A percentile compares a stretch with the other conserved stretches of the same genome.
Conservation (phyloP, 345 rosid species). For the Gossypium stocksii region DNA sequence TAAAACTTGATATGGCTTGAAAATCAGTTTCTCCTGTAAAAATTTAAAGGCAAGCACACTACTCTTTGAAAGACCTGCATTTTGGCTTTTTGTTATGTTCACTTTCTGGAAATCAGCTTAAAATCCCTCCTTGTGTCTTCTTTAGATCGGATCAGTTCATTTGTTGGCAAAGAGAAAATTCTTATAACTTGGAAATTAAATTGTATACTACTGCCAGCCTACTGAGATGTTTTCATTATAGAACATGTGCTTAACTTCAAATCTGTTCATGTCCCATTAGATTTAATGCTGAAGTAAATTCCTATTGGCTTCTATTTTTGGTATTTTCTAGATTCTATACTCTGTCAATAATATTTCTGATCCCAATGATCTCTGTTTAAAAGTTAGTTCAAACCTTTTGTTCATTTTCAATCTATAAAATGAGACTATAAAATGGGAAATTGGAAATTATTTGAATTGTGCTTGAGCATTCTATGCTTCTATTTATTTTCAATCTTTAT, state of each 20-base stretch:
- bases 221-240: not conserved
- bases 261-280: not conserved
- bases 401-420: conserved; percentile 1
- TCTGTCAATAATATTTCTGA: not conserved
- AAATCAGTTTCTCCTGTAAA: not conserved
- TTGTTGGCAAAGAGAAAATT: not conserved
- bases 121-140: not conserved
- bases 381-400: conserved; percentile 1
- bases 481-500: conserved; percentile 12
- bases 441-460: not conserved
- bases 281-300: not conserved
- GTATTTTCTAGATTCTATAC: not conserved
- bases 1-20: not conserved
- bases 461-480: not conserved
- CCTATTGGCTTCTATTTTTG: conserved; percentile 1
- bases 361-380: not conserved
- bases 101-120: not conserved
- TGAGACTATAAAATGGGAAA: not conserved
- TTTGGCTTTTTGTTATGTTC: not conserved
- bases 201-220: not conserved
- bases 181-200: not conserved
- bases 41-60: not conserved
- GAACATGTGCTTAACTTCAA: not conserved
- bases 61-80: not conserved
- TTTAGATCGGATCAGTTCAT: not conserved